phyloP scores from a whole-genome alignment of 179 eudicot genomes.

The Heliamphora pulchella region DNA sequence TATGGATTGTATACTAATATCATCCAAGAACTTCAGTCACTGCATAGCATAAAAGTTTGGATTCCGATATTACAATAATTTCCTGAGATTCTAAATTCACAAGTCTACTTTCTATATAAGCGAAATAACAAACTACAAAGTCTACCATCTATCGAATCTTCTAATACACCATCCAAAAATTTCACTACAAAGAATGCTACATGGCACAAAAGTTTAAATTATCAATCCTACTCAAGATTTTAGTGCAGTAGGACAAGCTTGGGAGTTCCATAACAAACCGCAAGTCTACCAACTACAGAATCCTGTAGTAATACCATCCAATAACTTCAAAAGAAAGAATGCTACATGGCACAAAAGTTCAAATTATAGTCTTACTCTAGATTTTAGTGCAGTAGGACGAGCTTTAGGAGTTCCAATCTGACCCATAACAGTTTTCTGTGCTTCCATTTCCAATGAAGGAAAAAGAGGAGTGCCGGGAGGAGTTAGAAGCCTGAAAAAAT shows the following conservation, averaged over 20 bases:
- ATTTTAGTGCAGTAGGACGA: slow-evolving; percentile 68
- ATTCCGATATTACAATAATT: not conserved
- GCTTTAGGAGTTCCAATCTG: slow-evolving; percentile 70
- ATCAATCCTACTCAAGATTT: slow-evolving; percentile 76
- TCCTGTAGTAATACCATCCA: not conserved
- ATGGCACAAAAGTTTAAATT: slow-evolving; percentile 1
- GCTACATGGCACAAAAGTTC: not conserved
- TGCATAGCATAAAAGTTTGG: not conserved
- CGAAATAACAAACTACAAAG: not conserved
- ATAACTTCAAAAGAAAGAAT: not conserved
- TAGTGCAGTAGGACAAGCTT: slow-evolving; percentile 65
- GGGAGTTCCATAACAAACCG: slow-evolving; percentile 43
- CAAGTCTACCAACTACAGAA: not conserved
- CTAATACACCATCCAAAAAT: not conserved
- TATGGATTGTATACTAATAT: not conserved
- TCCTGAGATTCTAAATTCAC: not conserved
- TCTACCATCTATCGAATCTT: not conserved
- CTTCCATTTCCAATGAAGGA: slow-evolving; percentile 88
- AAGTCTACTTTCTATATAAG: not conserved
- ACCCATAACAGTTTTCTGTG: slow-evolving; percentile 58
- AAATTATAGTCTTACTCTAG: slow-evolving; percentile 60
- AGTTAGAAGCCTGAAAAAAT: slow-evolving; percentile 81
- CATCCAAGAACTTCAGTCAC: not conserved
- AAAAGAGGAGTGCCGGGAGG: slow-evolving; percentile 99
- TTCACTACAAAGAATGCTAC: not conserved